Base-by-base conservation (phyloP, 768 basidiomycete genomes). In the Tubosaeta sp. region DNA sequence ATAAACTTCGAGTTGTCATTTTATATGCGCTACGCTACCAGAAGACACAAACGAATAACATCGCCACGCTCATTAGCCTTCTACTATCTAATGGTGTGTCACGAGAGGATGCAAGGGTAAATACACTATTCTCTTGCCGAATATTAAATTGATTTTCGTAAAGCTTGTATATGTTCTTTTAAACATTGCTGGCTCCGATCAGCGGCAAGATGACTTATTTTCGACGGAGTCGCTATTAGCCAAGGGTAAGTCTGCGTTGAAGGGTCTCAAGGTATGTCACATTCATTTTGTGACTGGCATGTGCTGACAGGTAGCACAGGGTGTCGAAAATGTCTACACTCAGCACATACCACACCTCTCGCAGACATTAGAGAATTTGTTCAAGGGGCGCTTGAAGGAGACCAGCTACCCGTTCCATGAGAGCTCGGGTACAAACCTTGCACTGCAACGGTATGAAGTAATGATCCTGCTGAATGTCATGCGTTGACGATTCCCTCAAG, bases 251-350 rank as follows among this genome's bases (percentile, higher is more conserved):
- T 94, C 90, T 27, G 96, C 94, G 0, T 67, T 99, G 60, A 97
- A 97, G 65, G 96, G 96, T 6, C 74, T 99, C 42, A 96, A 96
- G 79, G 92, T 91, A 48, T 29, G 71, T 56, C 19, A n/a, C 27
- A 34, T 31, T 35, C 12, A 8, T 16, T 8, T 31, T 24, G 25
- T 30, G 19, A 40, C 29, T 7, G 30, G 21, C 16, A 42, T n/a
- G 16, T 48, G 19, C 43, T 56, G 39, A 63, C 51, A 29, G 30
- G 45, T 53, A 22, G 31, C 55, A 4, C 49, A 94, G 91, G 96
- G 96, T 3, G 95, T 98, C 4, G 96, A 99, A 71, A 99, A 99
- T 61, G 94, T 98, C 14, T 99, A 97, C 66, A 99, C 93, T 49
- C 96, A 98, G 59, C 96, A 98, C 61, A 85, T 84, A 14, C 96